phyloP scores from a whole-genome alignment of 2,329 filamentous ascomycete genomes.

The Chlorencoelia australis region DNA sequence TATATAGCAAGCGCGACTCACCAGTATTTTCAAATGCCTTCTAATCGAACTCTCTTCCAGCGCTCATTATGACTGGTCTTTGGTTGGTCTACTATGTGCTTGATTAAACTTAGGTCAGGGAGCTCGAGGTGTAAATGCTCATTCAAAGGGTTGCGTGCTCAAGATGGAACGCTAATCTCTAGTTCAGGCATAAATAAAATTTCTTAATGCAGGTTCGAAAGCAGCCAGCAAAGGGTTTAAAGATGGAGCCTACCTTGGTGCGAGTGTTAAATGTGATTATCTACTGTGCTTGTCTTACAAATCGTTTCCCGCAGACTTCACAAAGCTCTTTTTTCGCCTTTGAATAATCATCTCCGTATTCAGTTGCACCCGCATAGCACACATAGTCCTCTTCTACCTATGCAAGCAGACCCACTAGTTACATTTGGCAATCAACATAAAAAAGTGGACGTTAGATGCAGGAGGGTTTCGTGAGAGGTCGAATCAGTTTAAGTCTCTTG shows the following conservation, averaged over 20 bases:
- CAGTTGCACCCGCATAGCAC: too few species aligned
- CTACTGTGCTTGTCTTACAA: too few species aligned
- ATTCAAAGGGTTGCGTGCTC: neutral
- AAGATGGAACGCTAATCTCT: neutral
- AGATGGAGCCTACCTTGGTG: too few species aligned
- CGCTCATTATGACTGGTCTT: neutral
- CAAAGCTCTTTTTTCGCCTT: too few species aligned
- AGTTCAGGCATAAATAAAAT: neutral
- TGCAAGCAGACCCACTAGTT: too few species aligned
- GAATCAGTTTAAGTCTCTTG: constrained; percentile 6
- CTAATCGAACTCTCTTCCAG: neutral
- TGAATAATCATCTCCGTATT: too few species aligned
- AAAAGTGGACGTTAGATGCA: constrained; percentile 9
- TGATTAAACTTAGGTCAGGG: neutral
- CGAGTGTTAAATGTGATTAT: too few species aligned
- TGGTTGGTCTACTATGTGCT: neutral
- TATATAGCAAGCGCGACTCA: neutral
- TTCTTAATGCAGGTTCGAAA: too few species aligned
- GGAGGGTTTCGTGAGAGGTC: constrained; percentile 8
- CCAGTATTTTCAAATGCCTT: neutral
- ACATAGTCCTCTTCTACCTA: too few species aligned
- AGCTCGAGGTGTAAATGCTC: neutral
- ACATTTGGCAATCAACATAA: too few species aligned
- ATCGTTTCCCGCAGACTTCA: too few species aligned
- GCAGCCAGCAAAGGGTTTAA: too few species aligned